Evolutionary conservation across 2,329 filamentous ascomycete species (phyloP).

Genomic region (Cladosporium sp.): DNA sequence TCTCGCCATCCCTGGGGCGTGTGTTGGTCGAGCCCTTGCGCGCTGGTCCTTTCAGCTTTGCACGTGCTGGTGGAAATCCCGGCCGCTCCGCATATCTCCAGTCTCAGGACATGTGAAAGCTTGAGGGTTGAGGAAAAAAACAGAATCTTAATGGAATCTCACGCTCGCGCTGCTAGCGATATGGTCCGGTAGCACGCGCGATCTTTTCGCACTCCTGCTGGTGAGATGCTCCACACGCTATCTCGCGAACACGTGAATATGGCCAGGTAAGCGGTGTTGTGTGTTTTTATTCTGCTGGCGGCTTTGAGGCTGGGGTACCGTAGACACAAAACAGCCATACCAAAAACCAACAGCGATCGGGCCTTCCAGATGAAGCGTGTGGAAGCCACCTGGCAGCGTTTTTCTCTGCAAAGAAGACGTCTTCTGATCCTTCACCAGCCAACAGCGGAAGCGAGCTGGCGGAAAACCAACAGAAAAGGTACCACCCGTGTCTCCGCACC

Average conservation of each 20-base stretch:
- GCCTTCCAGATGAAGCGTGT: constrained; percentile 6
- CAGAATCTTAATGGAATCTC: neutral
- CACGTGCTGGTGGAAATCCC: constrained; percentile 3
- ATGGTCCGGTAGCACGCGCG: neutral
- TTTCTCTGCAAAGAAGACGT: constrained; percentile 12
- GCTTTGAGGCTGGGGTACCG: neutral
- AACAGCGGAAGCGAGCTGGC: neutral
- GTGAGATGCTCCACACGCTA: constrained; percentile 3
- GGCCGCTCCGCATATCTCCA: constrained; percentile 9
- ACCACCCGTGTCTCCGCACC: neutral
- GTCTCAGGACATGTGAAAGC: neutral
- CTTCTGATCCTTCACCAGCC: neutral
- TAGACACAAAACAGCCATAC: neutral
- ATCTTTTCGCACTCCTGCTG: neutral
- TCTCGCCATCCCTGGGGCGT: neutral
- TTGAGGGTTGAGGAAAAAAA: neutral
- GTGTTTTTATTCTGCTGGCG: neutral
- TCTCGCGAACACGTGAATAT: constrained; percentile 1
- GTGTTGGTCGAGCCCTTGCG: neutral
- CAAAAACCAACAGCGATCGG: neutral
- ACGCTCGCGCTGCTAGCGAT: neutral
- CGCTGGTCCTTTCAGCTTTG: neutral
- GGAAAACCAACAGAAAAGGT: neutral
- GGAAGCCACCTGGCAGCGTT: constrained; percentile 1
- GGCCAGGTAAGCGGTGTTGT: constrained; percentile 1